phyloP scores from a whole-genome alignment of 108 stramenopile species.

The Skeletonema marinoi region DNA sequence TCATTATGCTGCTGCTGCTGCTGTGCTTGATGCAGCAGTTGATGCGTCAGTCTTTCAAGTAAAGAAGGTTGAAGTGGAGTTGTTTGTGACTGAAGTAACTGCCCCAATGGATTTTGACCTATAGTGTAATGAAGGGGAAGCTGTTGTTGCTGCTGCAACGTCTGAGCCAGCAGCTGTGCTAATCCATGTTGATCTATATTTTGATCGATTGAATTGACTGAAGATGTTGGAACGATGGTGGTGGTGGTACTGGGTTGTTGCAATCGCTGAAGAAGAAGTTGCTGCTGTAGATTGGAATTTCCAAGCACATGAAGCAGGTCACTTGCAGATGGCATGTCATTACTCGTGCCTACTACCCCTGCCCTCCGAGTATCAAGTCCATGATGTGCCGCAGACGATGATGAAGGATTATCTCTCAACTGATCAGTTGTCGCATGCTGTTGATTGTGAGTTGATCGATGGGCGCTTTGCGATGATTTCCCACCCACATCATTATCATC shows the following conservation, averaged over 20 bases:
- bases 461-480: not conserved
- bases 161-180: not conserved
- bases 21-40: not conserved
- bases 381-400: not conserved
- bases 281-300: not conserved
- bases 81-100: not conserved
- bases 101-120: not conserved
- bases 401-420: not conserved
- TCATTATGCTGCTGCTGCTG: not conserved
- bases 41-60: not conserved
- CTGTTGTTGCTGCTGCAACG: not conserved
- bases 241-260: not conserved
- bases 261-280: not conserved
- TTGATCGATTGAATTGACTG: not conserved
- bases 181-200: not conserved
- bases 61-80: not conserved
- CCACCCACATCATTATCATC: not conserved
- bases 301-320: not conserved
- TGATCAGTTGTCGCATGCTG: not conserved
- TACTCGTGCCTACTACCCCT: not conserved
- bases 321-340: not conserved
- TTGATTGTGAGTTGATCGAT: not conserved
- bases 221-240: not conserved
- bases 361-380: not conserved
- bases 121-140: not conserved